Conservation (phyloP, 2,329 filamentous ascomycete genomes). For the Talaromyces islandicus region DNA sequence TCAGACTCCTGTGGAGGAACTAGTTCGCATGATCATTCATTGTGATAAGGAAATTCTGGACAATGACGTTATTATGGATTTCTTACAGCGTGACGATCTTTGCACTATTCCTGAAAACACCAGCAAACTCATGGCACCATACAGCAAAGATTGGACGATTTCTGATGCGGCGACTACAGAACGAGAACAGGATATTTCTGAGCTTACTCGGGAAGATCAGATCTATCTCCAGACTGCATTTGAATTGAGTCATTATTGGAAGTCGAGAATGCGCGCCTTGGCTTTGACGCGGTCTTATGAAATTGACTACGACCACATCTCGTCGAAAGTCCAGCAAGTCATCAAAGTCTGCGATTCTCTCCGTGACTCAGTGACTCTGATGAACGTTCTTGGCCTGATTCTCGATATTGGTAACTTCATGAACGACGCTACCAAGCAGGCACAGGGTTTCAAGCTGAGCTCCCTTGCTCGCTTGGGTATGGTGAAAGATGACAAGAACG, state of each 20-base stretch:
- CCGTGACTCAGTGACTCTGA: conserved; percentile 83
- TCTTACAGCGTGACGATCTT: conserved; percentile 85
- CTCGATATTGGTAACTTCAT: conserved; percentile 99
- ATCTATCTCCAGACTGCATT: conserved; percentile 90
- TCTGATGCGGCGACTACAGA: conserved; percentile 70
- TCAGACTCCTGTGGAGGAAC: conserved; percentile 71
- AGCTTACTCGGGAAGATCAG: conserved; percentile 91
- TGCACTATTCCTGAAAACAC: conserved; percentile 90
- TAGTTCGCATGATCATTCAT: conserved; percentile 91
- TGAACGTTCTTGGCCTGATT: conserved; percentile 94
- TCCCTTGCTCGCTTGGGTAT: conserved; percentile 88
- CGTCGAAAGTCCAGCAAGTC: conserved; percentile 76
- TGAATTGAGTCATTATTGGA: conserved; percentile 97
- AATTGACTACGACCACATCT: conserved; percentile 85
- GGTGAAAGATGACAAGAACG: conserved; percentile 99
- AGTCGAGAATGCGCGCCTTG: conserved; percentile 89
- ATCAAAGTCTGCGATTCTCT: conserved; percentile 82
- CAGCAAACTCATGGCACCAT: conserved; percentile 85
- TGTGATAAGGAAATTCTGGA: conserved; percentile 86
- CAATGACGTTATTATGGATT: conserved; percentile 91
- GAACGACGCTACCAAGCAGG: conserved; percentile 99
- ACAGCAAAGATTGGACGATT: conserved; percentile 93
- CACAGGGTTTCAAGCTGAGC: conserved; percentile 93
- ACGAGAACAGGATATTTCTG: conserved; percentile 77
- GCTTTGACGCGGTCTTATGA: conserved; percentile 79